These are phyloP conservation scores for Sorghum bicolor DNA, from an alignment of 176 grass and related monocot species.

Conservation along the genomic window DNA sequence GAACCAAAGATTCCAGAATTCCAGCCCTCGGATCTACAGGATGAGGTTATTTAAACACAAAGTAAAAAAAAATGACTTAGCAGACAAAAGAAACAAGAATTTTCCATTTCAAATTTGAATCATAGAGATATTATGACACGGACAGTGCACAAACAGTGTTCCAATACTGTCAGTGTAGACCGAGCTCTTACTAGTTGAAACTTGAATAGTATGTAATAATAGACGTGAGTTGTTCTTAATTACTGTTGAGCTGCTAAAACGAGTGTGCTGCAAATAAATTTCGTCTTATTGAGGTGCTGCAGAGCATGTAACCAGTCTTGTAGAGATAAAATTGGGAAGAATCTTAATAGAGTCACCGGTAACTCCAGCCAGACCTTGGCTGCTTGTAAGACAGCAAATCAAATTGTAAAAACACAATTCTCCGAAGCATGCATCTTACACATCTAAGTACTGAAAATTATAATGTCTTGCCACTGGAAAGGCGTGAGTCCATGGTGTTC, in stretches of 20 bases:
- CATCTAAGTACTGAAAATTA: neutral
- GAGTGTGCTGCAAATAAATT: neutral
- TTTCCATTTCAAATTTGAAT: neutral
- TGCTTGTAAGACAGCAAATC: neutral
- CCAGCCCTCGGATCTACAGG: conserved; percentile 26
- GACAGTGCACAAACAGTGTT: neutral
- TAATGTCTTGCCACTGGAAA: neutral
- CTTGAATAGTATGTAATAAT: neutral
- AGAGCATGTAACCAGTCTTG: neutral
- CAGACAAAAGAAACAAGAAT: neutral
- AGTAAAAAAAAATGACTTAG: neutral
- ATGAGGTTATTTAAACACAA: neutral
- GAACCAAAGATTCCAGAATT: conserved; percentile 7
- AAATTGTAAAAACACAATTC: neutral
- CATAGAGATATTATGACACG: neutral
- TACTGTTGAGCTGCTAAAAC: neutral
- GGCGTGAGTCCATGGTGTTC: neutral
- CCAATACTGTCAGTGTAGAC: neutral
- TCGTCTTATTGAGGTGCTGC: neutral
- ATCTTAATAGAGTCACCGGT: neutral
- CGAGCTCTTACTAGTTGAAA: neutral
- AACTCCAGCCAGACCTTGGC: neutral
- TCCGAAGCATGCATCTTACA: neutral
- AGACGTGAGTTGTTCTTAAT: neutral
- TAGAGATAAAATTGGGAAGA: neutral